Evolutionary conservation across 2,329 filamentous ascomycete species (phyloP).

Genomic region (Verticillium tricorpus): DNA sequence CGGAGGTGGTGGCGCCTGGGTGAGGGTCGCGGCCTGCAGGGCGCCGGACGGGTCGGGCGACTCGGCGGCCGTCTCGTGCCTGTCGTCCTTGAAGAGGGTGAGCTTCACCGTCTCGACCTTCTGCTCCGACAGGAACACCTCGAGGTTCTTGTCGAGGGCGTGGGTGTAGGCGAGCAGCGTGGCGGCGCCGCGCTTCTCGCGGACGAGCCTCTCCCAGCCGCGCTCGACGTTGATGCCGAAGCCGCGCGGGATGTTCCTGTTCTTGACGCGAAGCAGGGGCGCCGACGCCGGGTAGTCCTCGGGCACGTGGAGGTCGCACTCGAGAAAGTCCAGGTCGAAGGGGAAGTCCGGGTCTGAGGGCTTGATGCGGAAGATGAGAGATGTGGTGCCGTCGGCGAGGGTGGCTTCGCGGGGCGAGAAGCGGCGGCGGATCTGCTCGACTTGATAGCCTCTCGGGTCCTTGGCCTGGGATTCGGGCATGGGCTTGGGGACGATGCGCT

Average conservation of each 20-base stretch:
- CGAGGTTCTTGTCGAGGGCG: slow-evolving; percentile 67
- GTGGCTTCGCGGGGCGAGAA: slow-evolving; percentile 48
- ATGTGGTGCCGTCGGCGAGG: slow-evolving; percentile 43
- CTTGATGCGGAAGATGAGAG: slow-evolving; percentile 58
- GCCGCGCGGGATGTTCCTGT: slow-evolving; percentile 64
- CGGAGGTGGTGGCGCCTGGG: neutral
- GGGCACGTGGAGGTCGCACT: slow-evolving; percentile 66
- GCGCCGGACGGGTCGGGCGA: neutral
- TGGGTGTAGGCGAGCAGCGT: slow-evolving; percentile 66
- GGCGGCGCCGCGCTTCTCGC: slow-evolving; percentile 40
- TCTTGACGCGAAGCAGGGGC: slow-evolving; percentile 59
- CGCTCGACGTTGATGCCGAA: slow-evolving; percentile 73
- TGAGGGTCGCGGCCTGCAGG: neutral
- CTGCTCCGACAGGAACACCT: slow-evolving; percentile 62
- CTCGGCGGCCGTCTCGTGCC: slow-evolving; percentile 30
- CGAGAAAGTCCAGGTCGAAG: slow-evolving; percentile 65
- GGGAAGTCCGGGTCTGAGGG: slow-evolving; percentile 84
- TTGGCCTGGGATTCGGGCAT: slow-evolving; percentile 58
- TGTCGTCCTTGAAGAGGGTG: slow-evolving; percentile 52
- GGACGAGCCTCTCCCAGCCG: slow-evolving; percentile 64
- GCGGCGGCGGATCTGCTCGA: slow-evolving; percentile 66
- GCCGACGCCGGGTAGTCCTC: slow-evolving; percentile 52
- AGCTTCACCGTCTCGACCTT: slow-evolving; percentile 71
- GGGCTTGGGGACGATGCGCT: slow-evolving; percentile 59
- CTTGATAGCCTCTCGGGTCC: slow-evolving; percentile 69